Percentiles rank a stretch among this genome's conserved stretches.
phyloP scores from a whole-genome alignment of 805 yeast genomes.

The Lipomyces spencermartinsiae region DNA sequence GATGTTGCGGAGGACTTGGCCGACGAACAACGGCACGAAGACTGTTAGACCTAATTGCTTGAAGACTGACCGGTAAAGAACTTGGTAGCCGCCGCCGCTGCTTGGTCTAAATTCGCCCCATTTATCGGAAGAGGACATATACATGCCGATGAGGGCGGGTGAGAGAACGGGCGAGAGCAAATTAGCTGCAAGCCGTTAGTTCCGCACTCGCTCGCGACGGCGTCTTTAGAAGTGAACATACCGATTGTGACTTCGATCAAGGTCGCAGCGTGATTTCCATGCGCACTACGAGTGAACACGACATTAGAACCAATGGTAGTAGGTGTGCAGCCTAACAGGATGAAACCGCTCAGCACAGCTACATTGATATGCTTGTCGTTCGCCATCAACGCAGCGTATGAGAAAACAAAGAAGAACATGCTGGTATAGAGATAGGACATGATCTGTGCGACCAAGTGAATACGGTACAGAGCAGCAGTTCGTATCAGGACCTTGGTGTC shows the following conservation, averaged over 20 bases:
- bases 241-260: constrained; percentile 87
- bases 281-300: constrained; percentile 85
- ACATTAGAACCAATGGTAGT: constrained; percentile 94
- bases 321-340: constrained; percentile 85
- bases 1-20: constrained; percentile 77
- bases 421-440: constrained; percentile 69
- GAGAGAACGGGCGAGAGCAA: constrained; percentile 84
- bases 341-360: constrained; percentile 80
- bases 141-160: constrained; percentile 83
- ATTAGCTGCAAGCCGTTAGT: constrained; percentile 48
- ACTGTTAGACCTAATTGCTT: constrained; percentile 87
- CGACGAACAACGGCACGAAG: constrained; percentile 83
- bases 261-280: constrained; percentile 81
- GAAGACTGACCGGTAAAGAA: constrained; percentile 77
- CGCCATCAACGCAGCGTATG: constrained; percentile 67
- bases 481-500: constrained; percentile 62
- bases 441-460: constrained; percentile 69
- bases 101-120: constrained; percentile 47
- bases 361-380: constrained; percentile 63
- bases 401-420: constrained; percentile 72
- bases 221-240: neutral
- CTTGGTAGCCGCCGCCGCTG: constrained; percentile 42
- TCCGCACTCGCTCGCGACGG: neutral
- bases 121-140: constrained; percentile 74
- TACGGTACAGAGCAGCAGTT: constrained; percentile 79